phyloP scores from a whole-genome alignment of 1,139 yeast genomes.

The Sugiyamaella xylanicola region DNA sequence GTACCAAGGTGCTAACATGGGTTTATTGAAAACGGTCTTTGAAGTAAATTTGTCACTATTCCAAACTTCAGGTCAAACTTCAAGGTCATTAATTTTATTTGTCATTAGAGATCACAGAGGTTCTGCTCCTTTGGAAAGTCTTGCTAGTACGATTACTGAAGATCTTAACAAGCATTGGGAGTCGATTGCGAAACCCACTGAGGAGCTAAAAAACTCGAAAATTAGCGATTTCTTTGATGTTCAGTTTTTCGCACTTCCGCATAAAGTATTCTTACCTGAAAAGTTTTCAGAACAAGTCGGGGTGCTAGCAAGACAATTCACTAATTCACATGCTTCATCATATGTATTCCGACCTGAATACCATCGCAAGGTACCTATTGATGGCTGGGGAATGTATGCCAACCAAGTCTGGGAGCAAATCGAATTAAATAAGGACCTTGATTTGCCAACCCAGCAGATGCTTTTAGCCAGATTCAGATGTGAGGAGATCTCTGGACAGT shows the following conservation, averaged over 20 bases:
- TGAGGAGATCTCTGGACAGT: slow-evolving; percentile 71
- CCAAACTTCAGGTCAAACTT: slow-evolving; percentile 44
- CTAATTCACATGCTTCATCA: slow-evolving; percentile 26
- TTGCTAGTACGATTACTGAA: slow-evolving; percentile 64
- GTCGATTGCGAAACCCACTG: slow-evolving; percentile 66
- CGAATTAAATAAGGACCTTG: slow-evolving; percentile 88
- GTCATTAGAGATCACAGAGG: slow-evolving; percentile 94
- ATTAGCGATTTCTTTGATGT: slow-evolving; percentile 83
- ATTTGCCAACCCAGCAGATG: slow-evolving; percentile 94
- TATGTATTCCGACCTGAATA: slow-evolving; percentile 67
- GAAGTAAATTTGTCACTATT: slow-evolving; percentile 90
- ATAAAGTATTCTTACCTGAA: slow-evolving; percentile 78
- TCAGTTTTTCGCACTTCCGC: slow-evolving; percentile 79
- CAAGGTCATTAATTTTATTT: slow-evolving; percentile 76
- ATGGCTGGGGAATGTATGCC: slow-evolving; percentile 95
- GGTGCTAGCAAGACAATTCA: slow-evolving; percentile 62
- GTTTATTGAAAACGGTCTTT: slow-evolving; percentile 87
- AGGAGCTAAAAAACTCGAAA: slow-evolving; percentile 49
- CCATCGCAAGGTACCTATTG: slow-evolving; percentile 86
- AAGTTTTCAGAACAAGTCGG: slow-evolving; percentile 67
- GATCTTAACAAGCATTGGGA: slow-evolving; percentile 83
- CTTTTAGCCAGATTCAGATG: slow-evolving; percentile 93
- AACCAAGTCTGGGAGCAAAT: slow-evolving; percentile 93
- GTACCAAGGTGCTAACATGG: slow-evolving; percentile 98
- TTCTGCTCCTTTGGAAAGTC: slow-evolving; percentile 74